Evolutionary conservation across 2,329 filamentous ascomycete genomes (phyloP).

Genomic region (Diaporthe batatas): DNA sequence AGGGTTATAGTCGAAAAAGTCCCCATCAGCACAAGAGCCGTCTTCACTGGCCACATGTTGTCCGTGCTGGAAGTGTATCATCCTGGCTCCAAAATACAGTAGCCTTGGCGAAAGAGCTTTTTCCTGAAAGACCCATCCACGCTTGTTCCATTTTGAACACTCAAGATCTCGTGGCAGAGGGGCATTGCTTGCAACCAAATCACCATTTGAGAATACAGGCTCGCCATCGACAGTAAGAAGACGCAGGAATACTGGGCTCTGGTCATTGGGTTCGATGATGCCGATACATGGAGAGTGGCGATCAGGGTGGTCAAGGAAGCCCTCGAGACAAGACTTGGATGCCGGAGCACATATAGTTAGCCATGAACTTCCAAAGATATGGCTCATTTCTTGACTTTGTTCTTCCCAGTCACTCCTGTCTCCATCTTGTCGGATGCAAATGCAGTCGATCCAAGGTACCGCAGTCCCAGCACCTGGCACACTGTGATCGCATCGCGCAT

Average conservation of each 20-base stretch:
- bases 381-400: conserved; percentile 13
- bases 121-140: conserved; percentile 18
- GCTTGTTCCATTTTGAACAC: neutral
- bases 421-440: neutral
- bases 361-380: conserved; percentile 5
- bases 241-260: neutral
- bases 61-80: conserved; percentile 7
- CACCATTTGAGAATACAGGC: no score
- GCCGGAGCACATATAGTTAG: neutral
- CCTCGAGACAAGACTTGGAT: neutral
- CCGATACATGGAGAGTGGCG: neutral
- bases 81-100: conserved; percentile 14
- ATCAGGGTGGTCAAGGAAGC: neutral
- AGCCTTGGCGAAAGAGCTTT: neutral
- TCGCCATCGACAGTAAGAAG: neutral
- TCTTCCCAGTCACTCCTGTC: neutral
- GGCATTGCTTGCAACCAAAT: accelerated
- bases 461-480: neutral
- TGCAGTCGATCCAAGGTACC: conserved; percentile 1
- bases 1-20: accelerated
- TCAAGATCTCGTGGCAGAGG: neutral
- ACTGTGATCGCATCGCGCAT: neutral
- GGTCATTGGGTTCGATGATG: neutral
- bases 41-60: neutral
- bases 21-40: neutral